These are phyloP conservation scores for Calocybe gangraenosa DNA, from an alignment of 768 basidiomycete species.

Conservation along the genomic window DNA sequence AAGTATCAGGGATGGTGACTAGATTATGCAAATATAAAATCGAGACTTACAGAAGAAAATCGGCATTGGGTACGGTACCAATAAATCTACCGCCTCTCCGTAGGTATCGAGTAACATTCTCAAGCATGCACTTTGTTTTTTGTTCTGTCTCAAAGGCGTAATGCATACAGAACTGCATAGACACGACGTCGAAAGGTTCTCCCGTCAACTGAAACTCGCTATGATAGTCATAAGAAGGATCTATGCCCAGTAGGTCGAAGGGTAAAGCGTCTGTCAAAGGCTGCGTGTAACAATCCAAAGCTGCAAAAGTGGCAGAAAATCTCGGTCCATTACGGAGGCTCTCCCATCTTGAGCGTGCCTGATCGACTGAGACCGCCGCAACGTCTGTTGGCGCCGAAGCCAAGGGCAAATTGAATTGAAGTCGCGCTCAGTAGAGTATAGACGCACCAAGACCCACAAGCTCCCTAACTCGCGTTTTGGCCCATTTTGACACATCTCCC, in stretches of 20 bases:
- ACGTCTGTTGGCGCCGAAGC: slow-evolving; percentile 56
- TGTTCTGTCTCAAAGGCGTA: slow-evolving; percentile 93
- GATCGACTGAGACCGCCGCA: slow-evolving; percentile 82
- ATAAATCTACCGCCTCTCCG: slow-evolving; percentile 87
- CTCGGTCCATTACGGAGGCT: slow-evolving; percentile 40
- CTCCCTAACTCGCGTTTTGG: slow-evolving; percentile 76
- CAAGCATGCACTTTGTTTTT: slow-evolving; percentile 89
- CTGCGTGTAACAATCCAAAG: slow-evolving; percentile 85
- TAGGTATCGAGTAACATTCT: slow-evolving; percentile 80
- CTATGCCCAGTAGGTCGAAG: slow-evolving; percentile 44
- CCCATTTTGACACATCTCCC: slow-evolving; percentile 95
- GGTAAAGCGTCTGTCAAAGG: slow-evolving; percentile 68
- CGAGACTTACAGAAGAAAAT: slow-evolving; percentile 69
- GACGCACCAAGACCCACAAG: slow-evolving; percentile 74
- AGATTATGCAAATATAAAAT: slow-evolving; percentile 5
- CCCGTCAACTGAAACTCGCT: slow-evolving; percentile 12
- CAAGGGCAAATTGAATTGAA: background rate
- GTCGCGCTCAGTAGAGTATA: slow-evolving; percentile 6
- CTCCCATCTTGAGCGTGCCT: slow-evolving; percentile 77
- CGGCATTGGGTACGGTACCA: slow-evolving; percentile 94
- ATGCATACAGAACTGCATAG: slow-evolving; percentile 99
- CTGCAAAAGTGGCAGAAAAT: slow-evolving; percentile 78
- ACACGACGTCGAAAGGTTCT: slow-evolving; percentile 87
- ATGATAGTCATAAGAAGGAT: slow-evolving; percentile 16
- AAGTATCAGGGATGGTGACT: slow-evolving; percentile 3